A percentile compares a stretch with the other conserved stretches of the same genome.
Evolutionary conservation across 805 yeast genomes (phyloP).

Genomic region (Metschnikowia cerradonensis): DNA sequence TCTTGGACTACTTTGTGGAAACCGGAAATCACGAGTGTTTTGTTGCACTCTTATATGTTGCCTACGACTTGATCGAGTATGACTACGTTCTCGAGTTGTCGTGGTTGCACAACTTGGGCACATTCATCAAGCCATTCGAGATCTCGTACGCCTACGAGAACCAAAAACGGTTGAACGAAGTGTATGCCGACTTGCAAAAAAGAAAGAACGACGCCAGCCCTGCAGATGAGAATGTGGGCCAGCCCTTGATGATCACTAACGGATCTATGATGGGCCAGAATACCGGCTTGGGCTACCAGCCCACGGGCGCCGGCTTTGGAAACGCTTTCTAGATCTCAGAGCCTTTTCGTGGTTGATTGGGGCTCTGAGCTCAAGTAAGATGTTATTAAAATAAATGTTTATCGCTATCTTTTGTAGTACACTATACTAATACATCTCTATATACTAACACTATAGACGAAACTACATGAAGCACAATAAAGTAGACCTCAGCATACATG

Average conservation of each 20-base stretch:
- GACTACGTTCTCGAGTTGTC: constrained; percentile 86
- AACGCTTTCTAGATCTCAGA: constrained; percentile 33
- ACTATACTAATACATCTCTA: too few relatives aligned
- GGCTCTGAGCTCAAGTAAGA: neutral
- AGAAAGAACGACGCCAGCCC: constrained; percentile 55
- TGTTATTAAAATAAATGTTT: neutral
- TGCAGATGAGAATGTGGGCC: constrained; percentile 52
- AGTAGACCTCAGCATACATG: too few relatives aligned
- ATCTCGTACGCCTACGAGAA: constrained; percentile 83
- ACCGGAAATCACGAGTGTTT: constrained; percentile 95
- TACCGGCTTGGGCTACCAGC: constrained; percentile 57
- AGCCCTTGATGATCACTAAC: constrained; percentile 78
- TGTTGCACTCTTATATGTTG: constrained; percentile 81
- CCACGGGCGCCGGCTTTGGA: constrained; percentile 72
- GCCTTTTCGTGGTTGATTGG: constrained; percentile 16
- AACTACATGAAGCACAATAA: too few relatives aligned
- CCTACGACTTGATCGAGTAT: constrained; percentile 72
- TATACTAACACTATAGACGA: too few relatives aligned
- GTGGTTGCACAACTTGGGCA: constrained; percentile 83
- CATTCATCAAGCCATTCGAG: constrained; percentile 87
- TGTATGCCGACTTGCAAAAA: constrained; percentile 65
- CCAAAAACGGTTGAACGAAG: constrained; percentile 56
- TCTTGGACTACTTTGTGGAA: constrained; percentile 87
- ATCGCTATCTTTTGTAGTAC: too few relatives aligned
- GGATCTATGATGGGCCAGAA: constrained; percentile 47